Percentiles rank a stretch among this genome's conserved stretches.
These are phyloP conservation scores for Rubroboletus pulcherrimus DNA, from an alignment of 768 basidiomycete genomes.

Conservation along the genomic window DNA sequence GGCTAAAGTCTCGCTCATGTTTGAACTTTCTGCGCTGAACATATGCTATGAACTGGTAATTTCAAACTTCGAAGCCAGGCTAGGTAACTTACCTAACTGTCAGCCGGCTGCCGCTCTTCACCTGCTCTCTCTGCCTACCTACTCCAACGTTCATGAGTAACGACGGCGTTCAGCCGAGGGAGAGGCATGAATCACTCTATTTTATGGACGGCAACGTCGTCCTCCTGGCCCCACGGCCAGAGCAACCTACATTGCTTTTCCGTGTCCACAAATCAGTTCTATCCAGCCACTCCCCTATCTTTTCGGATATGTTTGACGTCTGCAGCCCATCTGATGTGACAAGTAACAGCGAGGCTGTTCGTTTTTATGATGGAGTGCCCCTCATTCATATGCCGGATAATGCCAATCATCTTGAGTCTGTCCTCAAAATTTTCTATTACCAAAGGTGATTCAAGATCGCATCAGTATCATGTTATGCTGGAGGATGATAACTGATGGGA, in stretches of 20 bases:
- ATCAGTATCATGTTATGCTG: not conserved
- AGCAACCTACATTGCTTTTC: not conserved
- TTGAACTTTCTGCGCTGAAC: too few relatives aligned
- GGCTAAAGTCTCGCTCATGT: too few relatives aligned
- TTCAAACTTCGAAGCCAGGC: too few relatives aligned
- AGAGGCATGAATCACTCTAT: conserved; percentile 8
- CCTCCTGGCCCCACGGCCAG: not conserved
- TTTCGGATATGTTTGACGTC: conserved; percentile 7
- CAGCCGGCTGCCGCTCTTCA: too few relatives aligned
- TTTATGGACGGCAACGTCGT: conserved; percentile 8
- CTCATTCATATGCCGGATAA: conserved; percentile 7
- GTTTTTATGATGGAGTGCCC: conserved; percentile 3
- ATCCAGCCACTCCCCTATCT: conserved; percentile 5
- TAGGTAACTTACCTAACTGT: too few relatives aligned
- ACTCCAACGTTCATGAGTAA: conserved; percentile 35
- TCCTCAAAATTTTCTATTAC: conserved; percentile 11
- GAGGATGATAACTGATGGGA: not conserved
- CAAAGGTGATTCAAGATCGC: not conserved
- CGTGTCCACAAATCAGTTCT: conserved; percentile 15
- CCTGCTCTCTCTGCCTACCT: not conserved
- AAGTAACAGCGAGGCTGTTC: not conserved
- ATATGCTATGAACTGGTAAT: too few relatives aligned
- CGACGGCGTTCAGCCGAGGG: conserved; percentile 22
- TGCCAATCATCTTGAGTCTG: conserved; percentile 3
- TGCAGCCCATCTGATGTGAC: not conserved